A percentile compares a stretch with the other conserved stretches of the same genome.
phyloP scores from a whole-genome alignment of 2,329 filamentous ascomycete species.

The Epichloe glyceriae region DNA sequence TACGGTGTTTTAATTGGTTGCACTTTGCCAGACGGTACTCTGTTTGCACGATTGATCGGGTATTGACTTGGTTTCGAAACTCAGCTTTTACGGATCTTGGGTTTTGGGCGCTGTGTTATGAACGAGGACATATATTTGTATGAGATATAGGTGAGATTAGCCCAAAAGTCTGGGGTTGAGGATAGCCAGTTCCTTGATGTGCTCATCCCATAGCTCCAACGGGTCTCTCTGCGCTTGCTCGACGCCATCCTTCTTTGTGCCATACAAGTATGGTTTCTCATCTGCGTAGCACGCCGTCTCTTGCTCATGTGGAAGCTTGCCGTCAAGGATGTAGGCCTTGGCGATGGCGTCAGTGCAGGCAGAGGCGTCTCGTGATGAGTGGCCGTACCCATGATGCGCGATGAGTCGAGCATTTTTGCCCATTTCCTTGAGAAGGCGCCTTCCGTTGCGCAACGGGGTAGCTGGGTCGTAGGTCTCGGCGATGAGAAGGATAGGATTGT shows the following conservation, averaged over 20 bases:
- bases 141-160: not conserved
- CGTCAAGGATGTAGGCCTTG: constrained; percentile 27
- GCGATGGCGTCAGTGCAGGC: constrained; percentile 30
- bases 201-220: constrained; percentile 10
- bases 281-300: constrained; percentile 35
- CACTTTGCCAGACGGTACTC: too few species aligned
- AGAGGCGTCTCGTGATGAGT: constrained; percentile 31
- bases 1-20: too few species aligned
- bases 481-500: constrained; percentile 31
- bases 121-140: not conserved
- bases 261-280: constrained; percentile 34
- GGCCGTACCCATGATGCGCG: constrained; percentile 36
- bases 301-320: constrained; percentile 24
- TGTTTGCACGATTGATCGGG: too few species aligned
- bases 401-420: constrained; percentile 34
- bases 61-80: too few species aligned
- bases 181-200: constrained; percentile 8
- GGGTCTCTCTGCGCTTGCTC: constrained; percentile 1
- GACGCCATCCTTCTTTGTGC: constrained; percentile 10
- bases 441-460: constrained; percentile 34
- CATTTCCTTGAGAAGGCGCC: constrained; percentile 31
- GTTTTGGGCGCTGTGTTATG: too few species aligned
- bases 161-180: constrained; percentile 5
- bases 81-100: too few species aligned
- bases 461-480: constrained; percentile 37